A percentile compares a stretch with the other conserved stretches of the same genome.
Conservation (phyloP, 257 asterid genomes). For the Nicotiana benthamiana region DNA sequence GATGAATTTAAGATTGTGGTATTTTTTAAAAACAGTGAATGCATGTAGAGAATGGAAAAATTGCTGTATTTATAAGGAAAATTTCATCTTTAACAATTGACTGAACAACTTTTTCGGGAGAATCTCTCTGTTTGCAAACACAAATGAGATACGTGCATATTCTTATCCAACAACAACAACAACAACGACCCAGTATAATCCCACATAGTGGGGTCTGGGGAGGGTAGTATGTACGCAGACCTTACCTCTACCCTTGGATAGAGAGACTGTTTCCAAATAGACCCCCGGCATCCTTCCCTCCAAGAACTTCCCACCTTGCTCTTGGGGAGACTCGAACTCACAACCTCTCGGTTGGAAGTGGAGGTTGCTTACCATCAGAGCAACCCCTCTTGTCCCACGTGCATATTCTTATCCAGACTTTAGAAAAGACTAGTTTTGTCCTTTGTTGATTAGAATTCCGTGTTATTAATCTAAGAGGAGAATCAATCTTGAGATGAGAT, state of each 20-base stretch:
- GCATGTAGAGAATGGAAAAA: neutral
- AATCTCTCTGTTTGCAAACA: neutral
- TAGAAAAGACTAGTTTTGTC: neutral
- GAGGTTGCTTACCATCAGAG: no score
- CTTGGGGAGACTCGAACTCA: no score
- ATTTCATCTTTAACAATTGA: neutral
- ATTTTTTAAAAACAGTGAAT: neutral
- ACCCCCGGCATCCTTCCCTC: no score
- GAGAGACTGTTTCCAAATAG: no score
- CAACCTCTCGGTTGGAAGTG: no score
- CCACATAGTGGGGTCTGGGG: no score
- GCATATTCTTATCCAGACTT: neutral
- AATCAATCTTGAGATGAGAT: neutral
- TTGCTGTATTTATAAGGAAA: neutral
- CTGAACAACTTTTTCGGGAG: neutral
- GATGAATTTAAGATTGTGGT: neutral
- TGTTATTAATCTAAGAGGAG: neutral
- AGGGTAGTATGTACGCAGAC: no score
- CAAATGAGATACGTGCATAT: neutral
- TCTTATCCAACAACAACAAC: no score
- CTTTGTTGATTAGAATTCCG: neutral
- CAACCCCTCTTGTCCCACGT: no score
- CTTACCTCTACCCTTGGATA: no score
- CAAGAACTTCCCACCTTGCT: no score
- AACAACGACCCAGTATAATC: no score